Conservation (phyloP, 257 asterid species). For the Vinca minor region DNA sequence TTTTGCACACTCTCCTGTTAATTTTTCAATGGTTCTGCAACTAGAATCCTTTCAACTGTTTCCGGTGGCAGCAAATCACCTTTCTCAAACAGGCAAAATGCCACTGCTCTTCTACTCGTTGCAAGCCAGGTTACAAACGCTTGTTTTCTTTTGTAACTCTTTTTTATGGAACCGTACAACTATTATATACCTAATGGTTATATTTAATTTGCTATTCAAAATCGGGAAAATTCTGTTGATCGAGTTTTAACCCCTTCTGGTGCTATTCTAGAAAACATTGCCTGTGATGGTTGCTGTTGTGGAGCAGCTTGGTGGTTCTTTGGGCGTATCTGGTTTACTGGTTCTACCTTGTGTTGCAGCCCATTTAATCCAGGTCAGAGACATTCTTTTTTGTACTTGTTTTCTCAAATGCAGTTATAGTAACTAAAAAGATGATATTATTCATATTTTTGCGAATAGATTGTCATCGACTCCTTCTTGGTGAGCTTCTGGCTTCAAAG, state of each 20-base stretch:
- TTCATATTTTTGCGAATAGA: constrained; percentile 23
- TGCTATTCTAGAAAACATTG: constrained; percentile 64
- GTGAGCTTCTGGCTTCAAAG: constrained; percentile 55
- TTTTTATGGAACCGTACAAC: background rate
- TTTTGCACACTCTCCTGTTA: constrained; percentile 58
- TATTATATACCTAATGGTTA: background rate
- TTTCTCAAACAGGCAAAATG: constrained; percentile 64
- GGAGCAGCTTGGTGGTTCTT: constrained; percentile 89
- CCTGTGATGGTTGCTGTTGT: constrained; percentile 97
- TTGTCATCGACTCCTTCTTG: constrained; percentile 72
- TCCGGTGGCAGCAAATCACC: constrained; percentile 54
- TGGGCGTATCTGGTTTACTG: constrained; percentile 84
- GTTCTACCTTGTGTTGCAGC: constrained; percentile 97
- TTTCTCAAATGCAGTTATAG: background rate
- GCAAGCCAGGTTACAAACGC: constrained; percentile 73
- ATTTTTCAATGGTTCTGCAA: constrained; percentile 56
- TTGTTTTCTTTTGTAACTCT: constrained; percentile 2
- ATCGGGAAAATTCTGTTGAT: background rate
- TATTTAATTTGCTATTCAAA: background rate
- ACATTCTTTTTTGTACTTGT: background rate
- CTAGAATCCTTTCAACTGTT: constrained; percentile 34
- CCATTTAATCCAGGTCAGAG: constrained; percentile 74
- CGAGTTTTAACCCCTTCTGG: background rate
- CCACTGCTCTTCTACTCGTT: constrained; percentile 62
- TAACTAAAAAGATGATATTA: background rate